Evolutionary conservation across 2,329 filamentous ascomycete species (phyloP), one percentile per base, ranked within the genome.

Genomic region (Tolypocladium endophyticum): DNA sequence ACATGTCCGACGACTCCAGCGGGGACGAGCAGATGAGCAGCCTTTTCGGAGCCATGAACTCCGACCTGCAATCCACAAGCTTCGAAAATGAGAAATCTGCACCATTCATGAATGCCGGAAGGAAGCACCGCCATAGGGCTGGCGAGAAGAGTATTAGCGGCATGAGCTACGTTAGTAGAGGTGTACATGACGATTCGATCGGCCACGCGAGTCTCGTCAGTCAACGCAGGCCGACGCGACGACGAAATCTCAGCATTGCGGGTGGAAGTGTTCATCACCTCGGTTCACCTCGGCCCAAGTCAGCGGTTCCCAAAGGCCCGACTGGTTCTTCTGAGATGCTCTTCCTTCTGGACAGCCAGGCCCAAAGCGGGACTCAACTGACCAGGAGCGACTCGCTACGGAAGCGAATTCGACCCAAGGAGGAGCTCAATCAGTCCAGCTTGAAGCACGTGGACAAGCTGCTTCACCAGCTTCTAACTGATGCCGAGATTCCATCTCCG

Each of bases 1-100:
- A 95, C 74, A 89, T 99, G 80, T 99, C 94, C 8, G 94, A 99
- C 70, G 92, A 90, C 55, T 96, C 92, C 1, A 97, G 91, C 67
- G 93, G 89, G 43, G 92, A 96, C 67, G 92, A 99, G 64, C 90
- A 95, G 66, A 87, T 92, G 74, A 92, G 87, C 68, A 92, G 88
- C 68, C 87, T 97, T 16, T 89, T 96, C 73, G 87, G 89, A 1
- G 86, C 84, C 8, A 81, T 88, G 76, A 79, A 92, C n/a, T 85
- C 82, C 55, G 86, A 87, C 60, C 75, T 84, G 25, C 79, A 85
- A 14, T 81, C 85, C 20, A 81, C 85, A 23, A 88, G 83, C 62
- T 82, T 83, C 33, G 92, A 96, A 57, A 84, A 84, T 58, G 92
- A 96, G 62, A 89, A 84, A 67, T 76, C 85, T 63, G 85, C 87